Percentiles rank a stretch among this genome's conserved stretches.
Conservation (phyloP, 2,329 filamentous ascomycete species). For the Pseudogymnoascus sp. region DNA sequence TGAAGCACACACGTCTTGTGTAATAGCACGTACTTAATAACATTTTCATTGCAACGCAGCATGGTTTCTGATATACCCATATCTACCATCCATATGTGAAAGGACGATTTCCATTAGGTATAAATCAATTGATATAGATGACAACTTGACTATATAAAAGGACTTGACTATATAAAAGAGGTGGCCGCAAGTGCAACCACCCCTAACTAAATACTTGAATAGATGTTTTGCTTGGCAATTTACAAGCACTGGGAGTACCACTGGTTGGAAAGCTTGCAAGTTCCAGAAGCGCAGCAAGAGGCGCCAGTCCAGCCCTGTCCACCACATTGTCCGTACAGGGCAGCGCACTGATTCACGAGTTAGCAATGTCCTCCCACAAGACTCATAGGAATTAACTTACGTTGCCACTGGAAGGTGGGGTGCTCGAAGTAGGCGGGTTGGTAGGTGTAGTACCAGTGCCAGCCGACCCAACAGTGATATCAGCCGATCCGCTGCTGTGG, state of each 20-base stretch:
- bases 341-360: not conserved
- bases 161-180: not conserved
- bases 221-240: not conserved
- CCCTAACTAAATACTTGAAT: not conserved
- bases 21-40: slow-evolving; percentile 1
- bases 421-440: not conserved
- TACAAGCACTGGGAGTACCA: slow-evolving; percentile 9
- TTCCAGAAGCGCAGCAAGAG: not conserved
- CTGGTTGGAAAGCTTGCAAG: not conserved
- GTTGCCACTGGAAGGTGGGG: not conserved
- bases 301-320: not conserved
- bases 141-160: not conserved
- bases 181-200: not conserved
- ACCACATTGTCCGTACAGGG: not conserved
- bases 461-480: slow-evolving; percentile 33
- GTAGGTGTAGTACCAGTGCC: not conserved
- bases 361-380: not conserved
- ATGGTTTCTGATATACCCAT: not conserved
- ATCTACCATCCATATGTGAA: not conserved
- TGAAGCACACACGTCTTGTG: not conserved
- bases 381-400: not conserved
- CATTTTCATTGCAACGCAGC: not conserved
- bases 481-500: slow-evolving; percentile 42
- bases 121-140: not conserved
- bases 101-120: not conserved